These are phyloP conservation scores for Starmera amethionina DNA, from an alignment of 805 yeast species.

Conservation along the genomic window DNA sequence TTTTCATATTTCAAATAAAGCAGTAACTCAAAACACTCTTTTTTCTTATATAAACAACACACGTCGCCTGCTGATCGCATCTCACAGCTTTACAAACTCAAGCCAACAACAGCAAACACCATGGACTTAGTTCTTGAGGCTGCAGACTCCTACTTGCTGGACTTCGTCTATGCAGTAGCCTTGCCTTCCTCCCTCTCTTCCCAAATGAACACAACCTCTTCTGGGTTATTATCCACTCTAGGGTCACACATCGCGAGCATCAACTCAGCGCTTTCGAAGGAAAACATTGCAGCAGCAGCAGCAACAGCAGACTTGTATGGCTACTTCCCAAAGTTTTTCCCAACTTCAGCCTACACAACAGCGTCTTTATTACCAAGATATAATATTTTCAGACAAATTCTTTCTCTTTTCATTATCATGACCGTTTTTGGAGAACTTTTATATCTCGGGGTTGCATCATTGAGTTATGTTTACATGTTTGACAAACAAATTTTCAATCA, in stretches of 20 bases:
- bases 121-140: conserved; percentile 93
- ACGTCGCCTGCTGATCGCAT: too few relatives aligned
- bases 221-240: too few relatives aligned
- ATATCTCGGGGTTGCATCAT: conserved; percentile 63
- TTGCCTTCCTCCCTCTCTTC: conserved; percentile 48
- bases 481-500: conserved; percentile 89
- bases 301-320: conserved; percentile 44
- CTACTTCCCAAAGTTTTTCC: conserved; percentile 46
- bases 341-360: conserved; percentile 44
- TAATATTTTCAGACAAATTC: conserved; percentile 58
- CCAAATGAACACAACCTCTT: conserved; percentile 10
- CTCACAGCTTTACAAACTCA: too few relatives aligned
- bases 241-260: too few relatives aligned
- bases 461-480: conserved; percentile 72
- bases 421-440: conserved; percentile 81
- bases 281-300: conserved; percentile 1
- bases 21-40: too few relatives aligned
- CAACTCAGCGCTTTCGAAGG: too few relatives aligned
- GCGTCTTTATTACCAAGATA: conserved; percentile 67
- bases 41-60: too few relatives aligned
- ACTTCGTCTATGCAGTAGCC: conserved; percentile 58
- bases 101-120: conserved; percentile 1
- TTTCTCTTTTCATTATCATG: conserved; percentile 59
- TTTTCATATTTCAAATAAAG: too few relatives aligned
- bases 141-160: conserved; percentile 64